phyloP scores from a whole-genome alignment of 768 basidiomycete species.

The Naganishia vishniacii region DNA sequence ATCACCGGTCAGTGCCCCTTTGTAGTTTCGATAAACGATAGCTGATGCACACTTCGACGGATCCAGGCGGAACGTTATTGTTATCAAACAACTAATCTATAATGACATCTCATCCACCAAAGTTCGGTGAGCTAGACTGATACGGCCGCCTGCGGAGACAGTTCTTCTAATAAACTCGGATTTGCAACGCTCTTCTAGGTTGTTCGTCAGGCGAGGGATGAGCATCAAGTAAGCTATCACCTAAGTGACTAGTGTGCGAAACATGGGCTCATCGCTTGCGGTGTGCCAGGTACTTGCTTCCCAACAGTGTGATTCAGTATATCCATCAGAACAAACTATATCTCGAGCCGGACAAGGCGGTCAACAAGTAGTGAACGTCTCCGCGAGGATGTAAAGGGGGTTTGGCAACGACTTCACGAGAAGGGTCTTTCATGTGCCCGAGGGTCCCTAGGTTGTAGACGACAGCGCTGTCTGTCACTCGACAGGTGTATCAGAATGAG shows the following conservation, averaged over 20 bases:
- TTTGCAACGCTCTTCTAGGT: slow-evolving; percentile 22
- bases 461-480: too few species aligned
- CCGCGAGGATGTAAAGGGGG: too few species aligned
- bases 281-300: slow-evolving; percentile 81
- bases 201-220: slow-evolving; percentile 53
- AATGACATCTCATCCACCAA: slow-evolving; percentile 97
- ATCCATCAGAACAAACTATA: slow-evolving; percentile 72
- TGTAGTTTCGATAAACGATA: too few species aligned
- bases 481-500: too few species aligned
- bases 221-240: slow-evolving; percentile 50
- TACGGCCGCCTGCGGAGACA: too few species aligned
- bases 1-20: slow-evolving; percentile 47
- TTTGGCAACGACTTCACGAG: too few species aligned
- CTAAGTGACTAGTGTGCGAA: neutral
- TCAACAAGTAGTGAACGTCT: slow-evolving; percentile 9
- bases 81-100: slow-evolving; percentile 89
- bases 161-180: too few species aligned
- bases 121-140: slow-evolving; percentile 49
- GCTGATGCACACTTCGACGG: slow-evolving; percentile 45
- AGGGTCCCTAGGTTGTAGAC: too few species aligned
- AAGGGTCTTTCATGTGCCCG: too few species aligned
- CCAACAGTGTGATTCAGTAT: slow-evolving; percentile 84
- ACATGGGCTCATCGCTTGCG: slow-evolving; percentile 50
- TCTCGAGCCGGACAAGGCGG: slow-evolving; percentile 36
- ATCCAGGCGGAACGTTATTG: slow-evolving; percentile 77